These are phyloP conservation scores for Eudorina sp. DNA, from an alignment of 139 green algal species.

Conservation along the genomic window DNA sequence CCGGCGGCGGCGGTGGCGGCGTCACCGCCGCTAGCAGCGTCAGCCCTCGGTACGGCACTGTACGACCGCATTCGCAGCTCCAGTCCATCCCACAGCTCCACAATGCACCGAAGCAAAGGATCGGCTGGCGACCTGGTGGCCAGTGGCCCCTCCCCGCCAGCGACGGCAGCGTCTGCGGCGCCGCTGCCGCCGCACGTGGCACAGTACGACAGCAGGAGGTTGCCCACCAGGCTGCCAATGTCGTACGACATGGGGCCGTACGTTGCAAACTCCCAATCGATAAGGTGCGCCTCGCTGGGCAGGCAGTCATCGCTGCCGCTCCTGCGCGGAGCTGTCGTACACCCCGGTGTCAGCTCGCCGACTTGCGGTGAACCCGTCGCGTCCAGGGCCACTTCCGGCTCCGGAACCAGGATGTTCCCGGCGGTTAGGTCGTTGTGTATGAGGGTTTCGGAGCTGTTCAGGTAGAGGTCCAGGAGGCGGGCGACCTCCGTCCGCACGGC, in stretches of 20 bases:
- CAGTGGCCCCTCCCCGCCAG: not conserved
- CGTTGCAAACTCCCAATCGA: constrained; percentile 73
- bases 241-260: constrained; percentile 63
- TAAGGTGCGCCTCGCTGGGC: constrained; percentile 36
- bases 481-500: not conserved
- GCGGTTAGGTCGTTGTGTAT: constrained; percentile 71
- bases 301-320: not conserved
- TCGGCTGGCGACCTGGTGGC: not conserved
- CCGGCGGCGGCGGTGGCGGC: not conserved
- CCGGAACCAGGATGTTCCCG: constrained; percentile 62
- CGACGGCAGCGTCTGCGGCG: not conserved
- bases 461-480: constrained; percentile 50
- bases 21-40: not conserved
- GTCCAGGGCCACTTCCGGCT: too few relatives aligned
- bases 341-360: not conserved
- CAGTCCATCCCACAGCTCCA: constrained; percentile 4
- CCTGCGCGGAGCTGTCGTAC: not conserved
- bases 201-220: constrained; percentile 58
- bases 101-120: constrained; percentile 23
- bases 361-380: not conserved
- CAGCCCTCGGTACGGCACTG: not conserved
- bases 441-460: constrained; percentile 40
- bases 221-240: constrained; percentile 59
- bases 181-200: constrained; percentile 3
- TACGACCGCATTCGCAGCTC: not conserved